Conservation (phyloP, 2,329 filamentous ascomycete genomes). For the Plectosphaerella cucumerina region DNA sequence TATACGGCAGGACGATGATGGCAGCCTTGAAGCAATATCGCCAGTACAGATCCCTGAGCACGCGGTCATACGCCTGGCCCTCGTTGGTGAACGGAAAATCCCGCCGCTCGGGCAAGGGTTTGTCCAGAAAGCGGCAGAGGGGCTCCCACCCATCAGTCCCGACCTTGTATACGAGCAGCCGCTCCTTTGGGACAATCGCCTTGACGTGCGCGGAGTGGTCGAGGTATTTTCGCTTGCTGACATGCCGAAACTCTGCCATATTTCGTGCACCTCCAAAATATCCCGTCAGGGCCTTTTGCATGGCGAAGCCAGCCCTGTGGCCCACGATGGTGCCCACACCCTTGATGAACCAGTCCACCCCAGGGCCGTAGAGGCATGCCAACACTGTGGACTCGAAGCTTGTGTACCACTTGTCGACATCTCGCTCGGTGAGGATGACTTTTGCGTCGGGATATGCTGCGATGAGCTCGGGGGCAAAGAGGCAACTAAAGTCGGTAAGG, state of each 20-base stretch:
- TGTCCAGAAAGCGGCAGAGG: slow-evolving; percentile 35
- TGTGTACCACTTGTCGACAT: slow-evolving; percentile 24
- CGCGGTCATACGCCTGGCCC: background rate
- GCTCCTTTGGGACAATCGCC: slow-evolving; percentile 4
- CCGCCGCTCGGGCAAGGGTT: slow-evolving; percentile 23
- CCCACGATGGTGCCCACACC: slow-evolving; percentile 26
- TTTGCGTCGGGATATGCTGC: slow-evolving; percentile 26
- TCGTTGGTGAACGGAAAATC: slow-evolving; percentile 30
- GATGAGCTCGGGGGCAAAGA: slow-evolving; percentile 23
- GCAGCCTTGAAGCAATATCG: background rate
- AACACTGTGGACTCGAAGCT: slow-evolving; percentile 25
- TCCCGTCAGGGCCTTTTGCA: slow-evolving; percentile 22
- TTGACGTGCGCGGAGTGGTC: slow-evolving; percentile 9
- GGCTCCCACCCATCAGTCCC: slow-evolving; percentile 35
- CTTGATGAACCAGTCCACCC: slow-evolving; percentile 12
- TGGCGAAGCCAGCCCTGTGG: slow-evolving; percentile 16
- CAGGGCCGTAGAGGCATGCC: slow-evolving; percentile 16
- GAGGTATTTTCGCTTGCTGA: slow-evolving; percentile 2
- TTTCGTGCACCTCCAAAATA: background rate
- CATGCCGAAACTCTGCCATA: slow-evolving; percentile 13
- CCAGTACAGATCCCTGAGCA: background rate
- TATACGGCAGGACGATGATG: background rate
- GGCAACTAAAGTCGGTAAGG: slow-evolving; percentile 21
- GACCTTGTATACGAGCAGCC: slow-evolving; percentile 8
- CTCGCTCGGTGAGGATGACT: slow-evolving; percentile 24